phyloP scores from a whole-genome alignment of 176 grass and related monocot genomes.

The Oryza glaberrima region DNA sequence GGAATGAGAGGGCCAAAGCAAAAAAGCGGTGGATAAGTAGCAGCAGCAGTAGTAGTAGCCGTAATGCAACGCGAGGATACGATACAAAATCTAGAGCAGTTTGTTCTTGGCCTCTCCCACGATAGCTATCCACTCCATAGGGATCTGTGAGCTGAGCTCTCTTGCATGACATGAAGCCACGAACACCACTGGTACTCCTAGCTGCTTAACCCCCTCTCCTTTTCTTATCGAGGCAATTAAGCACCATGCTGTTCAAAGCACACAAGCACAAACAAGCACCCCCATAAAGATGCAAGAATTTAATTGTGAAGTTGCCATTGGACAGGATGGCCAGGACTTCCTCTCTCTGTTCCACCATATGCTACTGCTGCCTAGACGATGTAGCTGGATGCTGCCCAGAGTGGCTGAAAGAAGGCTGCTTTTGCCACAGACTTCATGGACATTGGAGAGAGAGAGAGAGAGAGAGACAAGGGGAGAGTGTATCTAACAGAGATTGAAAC shows the following conservation, averaged over 20 bases:
- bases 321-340: constrained; percentile 24
- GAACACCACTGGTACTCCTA: too few relatives aligned
- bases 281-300: constrained; percentile 43
- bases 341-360: neutral
- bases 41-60: constrained; percentile 6
- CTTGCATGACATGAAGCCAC: neutral
- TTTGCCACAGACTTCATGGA: constrained; percentile 51
- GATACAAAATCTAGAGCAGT: constrained; percentile 18
- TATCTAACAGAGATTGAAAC: constrained; percentile 45
- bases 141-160: constrained; percentile 51
- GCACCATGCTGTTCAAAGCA: constrained; percentile 36
- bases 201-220: neutral
- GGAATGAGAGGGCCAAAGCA: constrained; percentile 32
- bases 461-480: neutral
- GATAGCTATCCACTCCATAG: constrained; percentile 47
- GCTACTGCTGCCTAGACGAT: neutral
- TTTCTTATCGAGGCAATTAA: constrained; percentile 38
- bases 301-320: constrained; percentile 48
- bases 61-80: neutral
- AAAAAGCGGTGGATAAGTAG: constrained; percentile 44
- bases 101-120: constrained; percentile 9
- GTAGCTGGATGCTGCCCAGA: constrained; percentile 45
- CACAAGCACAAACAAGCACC: constrained; percentile 17
- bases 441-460: constrained; percentile 7
- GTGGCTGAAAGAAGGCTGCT: constrained; percentile 54